Conservation (phyloP, 164 flowering plant genomes). For the Vitis amurensis region DNA sequence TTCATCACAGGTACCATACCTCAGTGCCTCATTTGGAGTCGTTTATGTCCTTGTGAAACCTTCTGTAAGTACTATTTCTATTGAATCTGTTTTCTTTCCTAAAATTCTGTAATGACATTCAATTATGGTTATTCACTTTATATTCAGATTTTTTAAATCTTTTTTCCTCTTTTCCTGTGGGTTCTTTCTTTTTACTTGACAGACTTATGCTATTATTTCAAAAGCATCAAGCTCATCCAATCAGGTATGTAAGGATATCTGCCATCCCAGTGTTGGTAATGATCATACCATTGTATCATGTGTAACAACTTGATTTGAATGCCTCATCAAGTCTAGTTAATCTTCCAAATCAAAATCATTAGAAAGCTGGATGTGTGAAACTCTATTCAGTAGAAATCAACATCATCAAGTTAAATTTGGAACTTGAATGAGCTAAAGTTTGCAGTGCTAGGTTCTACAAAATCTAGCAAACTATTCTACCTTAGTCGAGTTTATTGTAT, state of each 20-base stretch:
- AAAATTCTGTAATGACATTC: neutral
- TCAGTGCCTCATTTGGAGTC: conserved; percentile 83
- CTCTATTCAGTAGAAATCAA: too few species aligned
- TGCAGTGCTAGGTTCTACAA: too few species aligned
- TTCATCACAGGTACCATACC: conserved; percentile 72
- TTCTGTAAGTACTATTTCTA: conserved; percentile 47
- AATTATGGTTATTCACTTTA: neutral
- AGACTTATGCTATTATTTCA: conserved; percentile 86
- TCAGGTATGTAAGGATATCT: conserved; percentile 50
- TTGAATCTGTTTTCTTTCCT: neutral
- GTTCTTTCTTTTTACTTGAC: conserved; percentile 13
- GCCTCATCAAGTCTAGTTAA: neutral
- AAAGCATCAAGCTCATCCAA: conserved; percentile 60
- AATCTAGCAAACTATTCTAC: too few species aligned
- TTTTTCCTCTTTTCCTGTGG: conserved; percentile 3
- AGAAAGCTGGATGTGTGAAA: too few species aligned
- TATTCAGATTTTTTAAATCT: neutral
- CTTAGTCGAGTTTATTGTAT: too few species aligned
- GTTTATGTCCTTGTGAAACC: conserved; percentile 79
- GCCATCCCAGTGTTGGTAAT: neutral
- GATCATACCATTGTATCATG: too few species aligned
- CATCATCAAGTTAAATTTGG: too few species aligned
- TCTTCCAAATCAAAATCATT: too few species aligned
- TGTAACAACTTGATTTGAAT: neutral
- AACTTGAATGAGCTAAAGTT: too few species aligned